Evolutionary conservation across 805 yeast species (phyloP), one percentile per base, ranked within the genome.

Genomic region (Peterozyma xylosa): DNA sequence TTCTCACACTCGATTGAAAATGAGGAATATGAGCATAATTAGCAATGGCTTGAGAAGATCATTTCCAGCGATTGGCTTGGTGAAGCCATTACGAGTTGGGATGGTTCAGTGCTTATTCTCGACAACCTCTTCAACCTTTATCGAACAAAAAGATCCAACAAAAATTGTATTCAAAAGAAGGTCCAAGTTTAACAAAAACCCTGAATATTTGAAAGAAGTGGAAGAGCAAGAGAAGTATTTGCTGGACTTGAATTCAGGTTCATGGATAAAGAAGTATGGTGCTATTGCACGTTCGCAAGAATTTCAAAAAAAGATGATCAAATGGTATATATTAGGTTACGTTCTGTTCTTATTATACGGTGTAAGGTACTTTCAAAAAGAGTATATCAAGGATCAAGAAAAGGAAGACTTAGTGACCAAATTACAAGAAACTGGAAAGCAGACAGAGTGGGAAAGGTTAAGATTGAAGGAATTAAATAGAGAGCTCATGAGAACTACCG

Each of bases 331-430:
- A 36, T 76, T 74, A n/a, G 73, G 78, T 2, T 83, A 83, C 56
- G 67, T 68, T 2, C 64, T 73, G 9, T 74, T 82, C 54, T 58
- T 79, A 29, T 66, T 74, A 16, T 74, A 80, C 45, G 86, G 87
- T 42, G 70, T 76, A 45, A 72, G 71, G 55, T 79, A 80, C 57
- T 80, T 84, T 78, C 69, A 78, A 52, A 84, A 82, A 53, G 59
- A 83, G 41, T 84, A 75, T 58, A 63, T 68, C 38, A 80, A 80
- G 60, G 91, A 85, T 48, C 67, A 74, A 46, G 87, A 82, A 54
- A 63, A 78, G 46, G 63, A 59, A 41, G 60, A 56, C 15, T 46
- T 64, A 41, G 42, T 59, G 14, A 53, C 58, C 37, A 42, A 42
- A 17, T 18, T 38, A 11, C 49, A 61, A 40, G 63, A 58, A 35